A percentile compares a stretch with the other conserved stretches of the same genome.
Evolutionary conservation across 2,329 filamentous ascomycete genomes (phyloP).

Genomic region (Trichoderma asperellum): DNA sequence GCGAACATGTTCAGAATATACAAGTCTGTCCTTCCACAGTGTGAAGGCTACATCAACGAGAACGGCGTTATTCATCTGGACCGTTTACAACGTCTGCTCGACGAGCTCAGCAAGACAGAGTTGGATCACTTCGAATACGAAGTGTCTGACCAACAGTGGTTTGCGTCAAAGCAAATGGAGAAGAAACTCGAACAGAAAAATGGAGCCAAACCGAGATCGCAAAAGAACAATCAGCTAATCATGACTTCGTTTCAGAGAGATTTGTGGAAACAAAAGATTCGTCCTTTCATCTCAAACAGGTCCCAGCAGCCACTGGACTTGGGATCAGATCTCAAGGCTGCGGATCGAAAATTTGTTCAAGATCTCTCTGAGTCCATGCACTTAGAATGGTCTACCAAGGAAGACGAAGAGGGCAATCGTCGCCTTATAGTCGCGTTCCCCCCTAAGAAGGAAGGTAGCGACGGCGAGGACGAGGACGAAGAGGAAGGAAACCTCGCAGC

Average conservation of each 20-base stretch:
- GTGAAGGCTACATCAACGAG: conserved; percentile 96
- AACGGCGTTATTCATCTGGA: conserved; percentile 87
- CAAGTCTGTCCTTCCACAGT: conserved; percentile 83
- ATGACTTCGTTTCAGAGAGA: conserved; percentile 81
- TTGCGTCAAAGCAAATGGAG: conserved; percentile 80
- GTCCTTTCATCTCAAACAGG: conserved; percentile 77
- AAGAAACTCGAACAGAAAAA: conserved; percentile 64
- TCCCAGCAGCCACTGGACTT: conserved; percentile 71
- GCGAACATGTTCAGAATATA: conserved; percentile 98
- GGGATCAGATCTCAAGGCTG: conserved; percentile 71
- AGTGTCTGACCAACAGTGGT: conserved; percentile 86
- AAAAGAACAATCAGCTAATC: conserved; percentile 61
- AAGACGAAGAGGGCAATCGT: conserved; percentile 59
- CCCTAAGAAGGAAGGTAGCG: conserved; percentile 58
- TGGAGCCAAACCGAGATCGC: conserved; percentile 56
- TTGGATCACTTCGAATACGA: conserved; percentile 92
- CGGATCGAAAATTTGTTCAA: conserved; percentile 91
- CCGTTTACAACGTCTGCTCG: conserved; percentile 75
- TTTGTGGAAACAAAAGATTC: conserved; percentile 78
- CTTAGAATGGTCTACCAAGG: conserved; percentile 60
- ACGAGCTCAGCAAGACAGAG: conserved; percentile 86
- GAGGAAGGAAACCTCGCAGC: conserved; percentile 88
- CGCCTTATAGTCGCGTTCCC: conserved; percentile 58
- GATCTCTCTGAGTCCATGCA: conserved; percentile 71
- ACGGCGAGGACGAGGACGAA: conserved; percentile 62